phyloP scores from a whole-genome alignment of 2,329 filamentous ascomycete species.

The Parastagonospora nodorum region DNA sequence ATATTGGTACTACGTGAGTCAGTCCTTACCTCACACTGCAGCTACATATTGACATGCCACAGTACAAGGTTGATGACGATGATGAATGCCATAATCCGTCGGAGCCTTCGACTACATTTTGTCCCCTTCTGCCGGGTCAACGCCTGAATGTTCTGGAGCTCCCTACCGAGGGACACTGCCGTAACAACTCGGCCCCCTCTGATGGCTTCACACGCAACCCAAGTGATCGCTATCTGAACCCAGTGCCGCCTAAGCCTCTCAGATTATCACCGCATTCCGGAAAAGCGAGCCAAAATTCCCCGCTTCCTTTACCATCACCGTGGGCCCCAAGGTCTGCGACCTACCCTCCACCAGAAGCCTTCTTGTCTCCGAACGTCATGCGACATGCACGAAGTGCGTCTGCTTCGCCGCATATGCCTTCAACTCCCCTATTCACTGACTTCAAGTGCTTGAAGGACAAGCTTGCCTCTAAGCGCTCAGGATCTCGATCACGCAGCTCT shows the following conservation, averaged over 20 bases:
- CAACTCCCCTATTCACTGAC: slow-evolving; percentile 36
- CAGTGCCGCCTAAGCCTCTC: slow-evolving; percentile 43
- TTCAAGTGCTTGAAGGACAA: slow-evolving; percentile 41
- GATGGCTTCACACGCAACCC: slow-evolving; percentile 79
- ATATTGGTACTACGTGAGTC: slow-evolving; percentile 92
- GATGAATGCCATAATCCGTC: slow-evolving; percentile 76
- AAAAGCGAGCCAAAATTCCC: slow-evolving; percentile 19
- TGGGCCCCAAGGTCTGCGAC: slow-evolving; percentile 37
- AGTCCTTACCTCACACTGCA: background rate
- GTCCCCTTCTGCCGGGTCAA: slow-evolving; percentile 87
- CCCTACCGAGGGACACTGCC: slow-evolving; percentile 67
- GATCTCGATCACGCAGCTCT: slow-evolving; percentile 26
- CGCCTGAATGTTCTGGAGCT: slow-evolving; percentile 83
- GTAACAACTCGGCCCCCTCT: slow-evolving; percentile 70
- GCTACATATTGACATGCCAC: slow-evolving; percentile 21
- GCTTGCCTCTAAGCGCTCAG: slow-evolving; percentile 32
- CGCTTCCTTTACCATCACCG: slow-evolving; percentile 23
- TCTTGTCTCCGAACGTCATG: slow-evolving; percentile 28
- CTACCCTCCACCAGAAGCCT: slow-evolving; percentile 27
- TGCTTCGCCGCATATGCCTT: slow-evolving; percentile 32
- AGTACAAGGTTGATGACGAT: slow-evolving; percentile 87
- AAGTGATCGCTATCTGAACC: slow-evolving; percentile 73
- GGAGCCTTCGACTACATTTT: slow-evolving; percentile 75
- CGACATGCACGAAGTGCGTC: slow-evolving; percentile 39
- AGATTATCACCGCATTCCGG: slow-evolving; percentile 12